Base-by-base conservation (phyloP, 2,329 filamentous ascomycete genomes). In the Diaporthe batatas region DNA sequence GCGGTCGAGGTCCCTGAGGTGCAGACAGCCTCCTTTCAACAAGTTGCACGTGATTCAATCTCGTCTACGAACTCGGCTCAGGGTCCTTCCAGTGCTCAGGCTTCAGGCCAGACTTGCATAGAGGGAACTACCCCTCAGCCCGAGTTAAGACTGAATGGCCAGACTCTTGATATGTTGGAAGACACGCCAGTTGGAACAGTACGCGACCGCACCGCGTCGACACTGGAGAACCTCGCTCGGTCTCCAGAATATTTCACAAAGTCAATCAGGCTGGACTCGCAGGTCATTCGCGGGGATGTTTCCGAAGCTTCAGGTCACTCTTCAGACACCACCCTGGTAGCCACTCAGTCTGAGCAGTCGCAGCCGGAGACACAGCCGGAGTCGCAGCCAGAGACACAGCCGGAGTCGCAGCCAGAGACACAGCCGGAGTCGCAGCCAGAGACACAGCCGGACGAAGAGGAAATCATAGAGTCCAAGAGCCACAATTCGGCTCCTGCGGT, bases 141-240 rank as follows among this genome's bases (percentile, higher is more conserved):
- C 34, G 42, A 18, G 0, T 18, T 64, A 21, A 64, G 18, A 2
- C n/a, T 64, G 21, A 49, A 64, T 23, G 59, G 59, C 42, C 59
- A 64, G 25, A 23, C 21, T 8, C 29, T 49, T 6, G 29, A 64
- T 1, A 34, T 64, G 59, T 34, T 64, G 59, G 59, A 64, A 21
- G 42, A 23, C 11, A 23, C 12, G 6, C 59, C 18, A 49, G 11
- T 11, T 3, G n/a, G 18, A 64, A 29, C 3, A 14, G n/a, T 23
- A 18, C 42, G 34, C 18, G 59, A 64, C 29, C 42, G 59, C 25
- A 64, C 59, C 34, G 42, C 7, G 16, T 42, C 59, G 21, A 64
- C 59, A 18, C 29, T 64, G 6, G 59, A 64, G 59, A 64, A 64
- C 42, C 59, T 64, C 18, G 59, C 59, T 49, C 59, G 59, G 10